Conservation (phyloP, 2,329 filamentous ascomycete species). For the Aspergillus nomiae region DNA sequence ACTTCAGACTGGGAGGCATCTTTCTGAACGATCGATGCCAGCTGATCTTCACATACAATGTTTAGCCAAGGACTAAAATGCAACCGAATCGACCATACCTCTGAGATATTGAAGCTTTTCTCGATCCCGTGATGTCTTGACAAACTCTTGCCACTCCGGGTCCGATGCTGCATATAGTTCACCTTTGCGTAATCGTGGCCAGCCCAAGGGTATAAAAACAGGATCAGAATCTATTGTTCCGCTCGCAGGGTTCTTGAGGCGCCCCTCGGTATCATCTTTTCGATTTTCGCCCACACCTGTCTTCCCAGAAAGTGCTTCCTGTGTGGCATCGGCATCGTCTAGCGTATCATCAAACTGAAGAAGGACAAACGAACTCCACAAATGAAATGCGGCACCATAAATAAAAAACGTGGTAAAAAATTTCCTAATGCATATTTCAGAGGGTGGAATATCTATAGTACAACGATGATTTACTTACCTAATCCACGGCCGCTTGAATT, state of each 20-base stretch:
- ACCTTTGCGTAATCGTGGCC: constrained; percentile 39
- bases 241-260: not conserved
- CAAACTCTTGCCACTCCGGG: constrained; percentile 65
- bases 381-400: constrained; percentile 35
- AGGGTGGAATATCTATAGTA: not conserved
- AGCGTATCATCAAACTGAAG: constrained; percentile 31
- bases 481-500: constrained; percentile 37
- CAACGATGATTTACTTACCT: constrained; percentile 22
- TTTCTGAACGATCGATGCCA: constrained; percentile 47
- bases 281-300: not conserved
- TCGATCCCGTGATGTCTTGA: constrained; percentile 59
- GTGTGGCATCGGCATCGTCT: constrained; percentile 21
- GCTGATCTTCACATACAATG: constrained; percentile 43
- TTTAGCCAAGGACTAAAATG: not conserved
- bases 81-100: constrained; percentile 31
- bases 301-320: constrained; percentile 5
- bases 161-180: constrained; percentile 45
- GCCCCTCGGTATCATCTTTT: not conserved
- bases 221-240: constrained; percentile 46
- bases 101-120: constrained; percentile 52
- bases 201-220: constrained; percentile 64
- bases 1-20: constrained; percentile 48
- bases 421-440: constrained; percentile 22
- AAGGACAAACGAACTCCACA: constrained; percentile 36
- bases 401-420: constrained; percentile 32